Base-by-base conservation (phyloP, 1,139 yeast genomes). In the Yamadazyma kanchanaburiensis region DNA sequence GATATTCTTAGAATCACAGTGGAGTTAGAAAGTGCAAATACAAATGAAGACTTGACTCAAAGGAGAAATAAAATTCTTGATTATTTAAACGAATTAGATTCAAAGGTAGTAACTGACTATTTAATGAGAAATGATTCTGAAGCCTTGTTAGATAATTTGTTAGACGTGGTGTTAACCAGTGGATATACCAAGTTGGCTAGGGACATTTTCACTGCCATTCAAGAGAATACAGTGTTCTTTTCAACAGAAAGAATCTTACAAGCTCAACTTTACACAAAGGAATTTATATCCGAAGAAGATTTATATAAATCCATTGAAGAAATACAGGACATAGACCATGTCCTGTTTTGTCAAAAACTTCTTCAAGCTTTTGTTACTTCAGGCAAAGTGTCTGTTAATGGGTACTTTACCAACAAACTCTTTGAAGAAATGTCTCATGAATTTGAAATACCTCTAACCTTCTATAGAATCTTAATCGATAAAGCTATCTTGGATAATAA, bases 391-490 rank as follows among this genome's bases (percentile, higher is more conserved):
- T 23, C 48, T 1, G 52, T 60, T 5, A 40, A 51, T 16, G 60
- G 58, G 1, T 24, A 26, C 12, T 49, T 49, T 26, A 37, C 49
- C 3, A 32, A 45, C 3, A 13, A 36, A 2, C 25, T 58, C 3
- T 32, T 37, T 8, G 32, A 40, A 9, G 28, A 41, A 21, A 55
- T 55, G 30, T 12, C 13, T 9, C 21, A 27, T 6, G 40, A 36
- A 32, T 28, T 44, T 2, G 59, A 53, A 25, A 40, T 44, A 5
- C 48, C 63, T 1, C 43, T 55, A 1, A 27, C 45, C 13, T 46
- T 58, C 0, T 64, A 51, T 43, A 61, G 59, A 37, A 34, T 48
- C 25, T 39, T 60, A 27, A 39, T 67, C 3, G 69, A 63, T 27
- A 34, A 38, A 21, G 63, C 68, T 0, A 45, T 63, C 14, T 26